Percentiles rank a stretch among this genome's conserved stretches.
These are phyloP conservation scores for Aquanectria penicillioides DNA, from an alignment of 2,329 filamentous ascomycete species.

Conservation along the genomic window DNA sequence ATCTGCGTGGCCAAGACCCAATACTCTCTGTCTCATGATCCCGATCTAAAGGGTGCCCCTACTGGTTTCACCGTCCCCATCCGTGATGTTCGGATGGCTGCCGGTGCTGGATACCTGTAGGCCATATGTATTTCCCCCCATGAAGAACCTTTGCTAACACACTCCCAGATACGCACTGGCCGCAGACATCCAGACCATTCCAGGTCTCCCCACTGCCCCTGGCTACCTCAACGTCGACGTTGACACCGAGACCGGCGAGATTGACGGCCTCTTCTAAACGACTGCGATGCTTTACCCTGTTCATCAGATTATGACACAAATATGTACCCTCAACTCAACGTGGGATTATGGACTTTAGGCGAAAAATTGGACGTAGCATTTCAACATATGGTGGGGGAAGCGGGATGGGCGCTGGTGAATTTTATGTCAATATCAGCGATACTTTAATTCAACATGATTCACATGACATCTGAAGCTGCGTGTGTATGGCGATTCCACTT, in stretches of 20 bases:
- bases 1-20: conserved; percentile 99
- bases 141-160: conserved; percentile 46
- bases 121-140: conserved; percentile 44
- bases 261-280: conserved; percentile 87
- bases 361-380: conserved; percentile 41
- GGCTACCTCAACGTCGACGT: conserved; percentile 95
- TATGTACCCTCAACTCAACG: conserved; percentile 41
- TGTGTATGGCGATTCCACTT: not conserved
- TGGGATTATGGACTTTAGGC: conserved; percentile 37
- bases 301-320: not conserved
- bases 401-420: conserved; percentile 14
- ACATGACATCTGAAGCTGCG: not conserved
- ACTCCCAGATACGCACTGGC: conserved; percentile 81
- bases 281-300: conserved; percentile 10
- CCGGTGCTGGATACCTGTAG: conserved; percentile 91
- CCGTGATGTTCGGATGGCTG: conserved; percentile 91
- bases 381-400: conserved; percentile 42
- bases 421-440: conserved; percentile 15
- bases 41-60: conserved; percentile 92
- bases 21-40: conserved; percentile 94
- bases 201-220: conserved; percentile 91
- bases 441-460: conserved; percentile 13
- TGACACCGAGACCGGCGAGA: conserved; percentile 83
- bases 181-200: conserved; percentile 98
- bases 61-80: conserved; percentile 95